These are phyloP conservation scores for Paulownia fortunei DNA, from an alignment of 257 asterid species.

Conservation along the genomic window DNA sequence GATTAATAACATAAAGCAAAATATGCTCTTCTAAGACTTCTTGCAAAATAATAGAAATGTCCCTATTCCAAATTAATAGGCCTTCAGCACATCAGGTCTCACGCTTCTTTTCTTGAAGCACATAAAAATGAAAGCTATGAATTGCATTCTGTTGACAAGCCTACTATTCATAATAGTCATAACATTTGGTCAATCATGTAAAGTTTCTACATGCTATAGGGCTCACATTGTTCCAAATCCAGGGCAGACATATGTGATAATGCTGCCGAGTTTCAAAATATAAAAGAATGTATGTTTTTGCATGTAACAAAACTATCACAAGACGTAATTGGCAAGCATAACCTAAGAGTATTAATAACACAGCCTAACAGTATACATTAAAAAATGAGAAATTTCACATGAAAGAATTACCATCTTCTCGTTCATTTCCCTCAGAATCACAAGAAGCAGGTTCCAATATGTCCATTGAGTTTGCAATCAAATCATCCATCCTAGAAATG, in stretches of 20 bases:
- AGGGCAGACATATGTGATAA: background rate
- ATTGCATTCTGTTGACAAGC: background rate
- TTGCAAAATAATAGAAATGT: background rate
- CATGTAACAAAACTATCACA: background rate
- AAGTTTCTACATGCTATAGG: background rate
- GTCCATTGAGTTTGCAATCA: constrained; percentile 88
- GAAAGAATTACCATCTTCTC: constrained; percentile 72
- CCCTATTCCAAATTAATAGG: background rate
- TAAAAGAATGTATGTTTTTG: background rate
- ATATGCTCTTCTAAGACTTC: background rate
- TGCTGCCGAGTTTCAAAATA: background rate
- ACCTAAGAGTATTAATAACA: background rate
- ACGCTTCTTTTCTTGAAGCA: background rate
- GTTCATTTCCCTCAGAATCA: constrained; percentile 81
- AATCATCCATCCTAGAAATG: constrained; percentile 76
- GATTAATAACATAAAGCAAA: background rate
- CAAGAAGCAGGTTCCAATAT: constrained; percentile 83
- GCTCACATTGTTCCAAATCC: background rate
- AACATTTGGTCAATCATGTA: background rate
- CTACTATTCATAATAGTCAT: background rate
- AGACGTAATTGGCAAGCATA: background rate
- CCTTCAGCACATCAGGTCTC: background rate
- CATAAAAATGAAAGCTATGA: background rate
- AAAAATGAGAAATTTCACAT: constrained; percentile 21
- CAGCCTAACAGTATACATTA: background rate